These are phyloP conservation scores for Tylopilus sp. DNA, from an alignment of 768 basidiomycete genomes.

Conservation along the genomic window DNA sequence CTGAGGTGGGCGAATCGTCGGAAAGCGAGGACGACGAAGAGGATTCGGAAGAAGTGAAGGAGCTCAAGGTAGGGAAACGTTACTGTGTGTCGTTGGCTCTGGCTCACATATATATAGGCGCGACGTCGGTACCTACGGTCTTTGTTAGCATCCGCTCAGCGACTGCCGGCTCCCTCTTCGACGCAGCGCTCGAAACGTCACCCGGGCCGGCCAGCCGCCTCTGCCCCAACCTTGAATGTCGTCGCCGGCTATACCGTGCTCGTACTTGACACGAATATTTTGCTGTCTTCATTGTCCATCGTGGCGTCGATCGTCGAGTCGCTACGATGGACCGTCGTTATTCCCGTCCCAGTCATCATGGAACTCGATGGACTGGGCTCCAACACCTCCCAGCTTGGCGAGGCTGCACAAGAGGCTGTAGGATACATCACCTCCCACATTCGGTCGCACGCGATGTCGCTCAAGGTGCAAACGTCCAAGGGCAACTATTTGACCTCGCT, in stretches of 20 bases:
- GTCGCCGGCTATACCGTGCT: constrained; percentile 86
- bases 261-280: constrained; percentile 92
- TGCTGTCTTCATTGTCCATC: constrained; percentile 76
- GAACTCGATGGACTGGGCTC: constrained; percentile 89
- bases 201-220: constrained; percentile 27
- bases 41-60: constrained; percentile 70
- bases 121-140: constrained; percentile 71
- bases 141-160: constrained; percentile 52
- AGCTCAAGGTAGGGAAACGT: constrained; percentile 65
- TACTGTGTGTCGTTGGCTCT: not conserved
- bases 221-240: constrained; percentile 48
- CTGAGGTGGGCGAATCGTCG: constrained; percentile 44
- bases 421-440: constrained; percentile 72
- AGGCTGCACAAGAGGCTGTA: constrained; percentile 71
- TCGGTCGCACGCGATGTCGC: constrained; percentile 65
- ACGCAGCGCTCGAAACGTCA: constrained; percentile 28
- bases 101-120: constrained; percentile 41
- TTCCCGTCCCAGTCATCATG: constrained; percentile 94
- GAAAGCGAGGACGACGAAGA: constrained; percentile 55
- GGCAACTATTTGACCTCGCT: constrained; percentile 91
- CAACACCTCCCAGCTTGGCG: constrained; percentile 64
- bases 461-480: constrained; percentile 93
- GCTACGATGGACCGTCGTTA: constrained; percentile 78
- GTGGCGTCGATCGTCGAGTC: constrained; percentile 77
- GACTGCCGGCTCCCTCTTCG: constrained; percentile 22